phyloP scores from a whole-genome alignment of 257 asterid species.

The Nicotiana tabacum region DNA sequence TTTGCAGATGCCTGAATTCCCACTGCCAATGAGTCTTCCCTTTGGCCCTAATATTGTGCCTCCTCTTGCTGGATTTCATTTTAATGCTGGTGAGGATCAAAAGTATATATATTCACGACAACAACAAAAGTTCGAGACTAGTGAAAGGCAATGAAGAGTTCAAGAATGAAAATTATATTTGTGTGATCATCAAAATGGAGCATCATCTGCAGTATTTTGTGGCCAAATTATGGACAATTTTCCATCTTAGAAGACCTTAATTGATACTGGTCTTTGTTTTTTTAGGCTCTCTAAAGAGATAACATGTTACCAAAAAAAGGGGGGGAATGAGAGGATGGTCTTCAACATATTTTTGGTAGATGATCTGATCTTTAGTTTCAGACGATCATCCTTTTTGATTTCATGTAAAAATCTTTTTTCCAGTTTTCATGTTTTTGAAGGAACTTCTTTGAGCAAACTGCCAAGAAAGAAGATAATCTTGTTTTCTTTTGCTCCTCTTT shows the following conservation, averaged over 20 bases:
- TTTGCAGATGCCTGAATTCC: constrained; percentile 22
- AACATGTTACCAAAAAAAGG: not conserved
- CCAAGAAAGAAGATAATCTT: not conserved
- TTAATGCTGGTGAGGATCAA: not conserved
- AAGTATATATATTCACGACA: not conserved
- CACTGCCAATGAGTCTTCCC: constrained; percentile 27
- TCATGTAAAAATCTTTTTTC: not conserved
- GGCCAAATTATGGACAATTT: not conserved
- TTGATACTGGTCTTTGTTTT: not conserved
- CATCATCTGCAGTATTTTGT: not conserved
- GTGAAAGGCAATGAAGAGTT: not conserved
- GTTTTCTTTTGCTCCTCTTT: not conserved
- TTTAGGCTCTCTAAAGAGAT: not conserved
- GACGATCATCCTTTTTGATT: not conserved
- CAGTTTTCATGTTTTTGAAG: not conserved
- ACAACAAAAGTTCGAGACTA: not conserved
- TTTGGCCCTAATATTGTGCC: constrained; percentile 12
- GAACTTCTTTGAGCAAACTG: not conserved
- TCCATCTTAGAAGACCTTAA: not conserved
- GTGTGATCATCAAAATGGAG: not conserved
- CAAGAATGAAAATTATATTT: not conserved
- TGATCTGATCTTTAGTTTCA: not conserved
- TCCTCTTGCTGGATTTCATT: constrained; percentile 21
- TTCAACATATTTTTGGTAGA: not conserved
- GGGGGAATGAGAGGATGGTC: not conserved